phyloP scores from a whole-genome alignment of 331 rosid genomes.

The Prunus yedoensis region DNA sequence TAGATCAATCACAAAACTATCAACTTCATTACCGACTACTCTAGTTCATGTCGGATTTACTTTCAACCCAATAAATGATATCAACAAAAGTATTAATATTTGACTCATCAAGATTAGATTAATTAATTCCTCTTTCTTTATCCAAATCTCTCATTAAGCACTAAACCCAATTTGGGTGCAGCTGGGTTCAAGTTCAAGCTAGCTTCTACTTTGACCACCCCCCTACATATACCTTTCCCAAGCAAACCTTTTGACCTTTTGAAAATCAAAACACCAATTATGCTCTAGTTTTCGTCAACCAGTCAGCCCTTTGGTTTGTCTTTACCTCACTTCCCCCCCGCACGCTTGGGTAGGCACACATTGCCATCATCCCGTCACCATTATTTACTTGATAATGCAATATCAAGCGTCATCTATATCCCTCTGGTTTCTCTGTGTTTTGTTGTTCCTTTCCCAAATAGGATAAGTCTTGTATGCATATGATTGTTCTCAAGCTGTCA shows the following conservation, averaged over 20 bases:
- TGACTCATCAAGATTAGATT: constrained; percentile 2
- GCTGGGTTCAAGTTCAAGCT: constrained; percentile 25
- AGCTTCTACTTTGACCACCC: constrained; percentile 29
- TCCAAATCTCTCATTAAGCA: constrained; percentile 15
- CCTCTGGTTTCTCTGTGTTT: not conserved
- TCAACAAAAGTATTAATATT: not conserved
- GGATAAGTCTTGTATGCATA: not conserved
- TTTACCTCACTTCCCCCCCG: constrained; percentile 9
- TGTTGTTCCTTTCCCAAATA: not conserved
- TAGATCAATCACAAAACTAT: constrained; percentile 22
- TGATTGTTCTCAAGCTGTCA: not conserved
- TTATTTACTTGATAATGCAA: not conserved
- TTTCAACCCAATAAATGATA: constrained; percentile 30
- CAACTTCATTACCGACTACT: constrained; percentile 48
- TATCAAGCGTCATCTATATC: constrained; percentile 1
- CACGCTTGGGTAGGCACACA: constrained; percentile 61
- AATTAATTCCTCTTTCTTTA: constrained; percentile 8
- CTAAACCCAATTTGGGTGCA: constrained; percentile 21
- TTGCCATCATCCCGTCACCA: constrained; percentile 42
- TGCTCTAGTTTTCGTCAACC: constrained; percentile 28
- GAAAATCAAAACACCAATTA: not conserved
- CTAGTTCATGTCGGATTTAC: constrained; percentile 23
- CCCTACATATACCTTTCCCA: not conserved
- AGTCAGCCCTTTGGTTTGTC: constrained; percentile 23
- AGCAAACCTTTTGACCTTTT: constrained; percentile 37